Conservation (phyloP, 2,329 filamentous ascomycete species). For the Colletotrichum liaoningense region DNA sequence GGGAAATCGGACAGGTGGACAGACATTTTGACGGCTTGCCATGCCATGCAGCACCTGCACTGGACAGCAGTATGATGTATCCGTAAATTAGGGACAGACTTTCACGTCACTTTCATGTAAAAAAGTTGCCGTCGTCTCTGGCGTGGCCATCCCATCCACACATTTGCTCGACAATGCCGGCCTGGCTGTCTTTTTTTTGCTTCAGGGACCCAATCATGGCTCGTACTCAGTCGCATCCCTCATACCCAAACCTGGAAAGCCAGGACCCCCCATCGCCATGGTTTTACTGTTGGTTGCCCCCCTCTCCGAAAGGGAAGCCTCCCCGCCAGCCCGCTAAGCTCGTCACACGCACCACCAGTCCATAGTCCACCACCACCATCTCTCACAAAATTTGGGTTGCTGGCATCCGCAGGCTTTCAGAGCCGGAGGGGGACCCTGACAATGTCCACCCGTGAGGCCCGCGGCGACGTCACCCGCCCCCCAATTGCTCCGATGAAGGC, state of each 20-base stretch:
- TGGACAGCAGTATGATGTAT: too few relatives aligned
- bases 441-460: slow-evolving; percentile 15
- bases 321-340: slow-evolving; percentile 13
- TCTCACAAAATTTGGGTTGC: background rate
- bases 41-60: background rate
- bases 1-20: background rate
- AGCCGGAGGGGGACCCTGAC: slow-evolving; percentile 15
- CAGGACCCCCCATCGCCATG: background rate
- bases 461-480: slow-evolving; percentile 30
- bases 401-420: slow-evolving; percentile 18
- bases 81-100: background rate
- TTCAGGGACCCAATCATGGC: slow-evolving; percentile 17
- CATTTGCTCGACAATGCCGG: slow-evolving; percentile 1
- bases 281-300: background rate
- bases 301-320: background rate
- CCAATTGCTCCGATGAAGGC: slow-evolving; percentile 1
- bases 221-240: background rate
- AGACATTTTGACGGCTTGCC: background rate
- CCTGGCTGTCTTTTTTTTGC: background rate
- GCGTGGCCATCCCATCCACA: slow-evolving; percentile 8
- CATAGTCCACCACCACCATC: too few relatives aligned
- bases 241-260: background rate
- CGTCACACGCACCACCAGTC: slow-evolving; percentile 20
- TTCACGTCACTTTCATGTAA: background rate
- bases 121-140: background rate